Evolutionary conservation across 257 asterid species (phyloP), one percentile per base, ranked within the genome.

Genomic region (Nemophila menziesii): DNA sequence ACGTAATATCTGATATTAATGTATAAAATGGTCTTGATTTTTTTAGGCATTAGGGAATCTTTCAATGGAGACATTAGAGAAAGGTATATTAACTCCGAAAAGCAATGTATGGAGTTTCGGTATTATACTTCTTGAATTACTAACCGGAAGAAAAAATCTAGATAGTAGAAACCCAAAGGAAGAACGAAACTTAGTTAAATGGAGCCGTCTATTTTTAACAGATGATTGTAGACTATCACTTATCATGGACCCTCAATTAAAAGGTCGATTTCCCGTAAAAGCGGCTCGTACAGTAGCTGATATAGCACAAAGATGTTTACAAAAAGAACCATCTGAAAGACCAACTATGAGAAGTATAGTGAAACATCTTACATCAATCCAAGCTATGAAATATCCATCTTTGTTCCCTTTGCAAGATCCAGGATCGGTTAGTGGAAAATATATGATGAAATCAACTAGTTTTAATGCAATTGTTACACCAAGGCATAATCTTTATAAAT

Each of bases 91-190:
- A 19, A 86, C 94, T 40, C 94, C 94, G 0, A 86, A 86, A 78
- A 76, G 93, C 65, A 79, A 86, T 38, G 96, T 82, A 4, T 86
- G 94, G 94, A 79, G 94, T 48, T 86, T 82, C 10, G 96, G 96
- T 18, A 72, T 86, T 33, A 66, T 86, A 41, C 90, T 86, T 44
- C 93, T 86, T 17, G 96, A 82, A 68, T 45, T 86, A 79, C 93
- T 86, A 17, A 86, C 94, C 0, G 96, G 96, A 39, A 62, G 86
- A 66, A 82, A 72, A 60, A 77, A 77, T 29, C 82, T 79, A 2
- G 90, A 79, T 36, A 69, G 63, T 49, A 72, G 76, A 44, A 81
- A 70, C 29, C 84, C 85, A 1, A 82, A 74, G 60, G 96, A 82
- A 61, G 94, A 86, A 66, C 64, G 86, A 33, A 86, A 82, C 65